Base-by-base conservation (phyloP, 1,284 basidiomycete species). In the Schizophyllum amplum region DNA sequence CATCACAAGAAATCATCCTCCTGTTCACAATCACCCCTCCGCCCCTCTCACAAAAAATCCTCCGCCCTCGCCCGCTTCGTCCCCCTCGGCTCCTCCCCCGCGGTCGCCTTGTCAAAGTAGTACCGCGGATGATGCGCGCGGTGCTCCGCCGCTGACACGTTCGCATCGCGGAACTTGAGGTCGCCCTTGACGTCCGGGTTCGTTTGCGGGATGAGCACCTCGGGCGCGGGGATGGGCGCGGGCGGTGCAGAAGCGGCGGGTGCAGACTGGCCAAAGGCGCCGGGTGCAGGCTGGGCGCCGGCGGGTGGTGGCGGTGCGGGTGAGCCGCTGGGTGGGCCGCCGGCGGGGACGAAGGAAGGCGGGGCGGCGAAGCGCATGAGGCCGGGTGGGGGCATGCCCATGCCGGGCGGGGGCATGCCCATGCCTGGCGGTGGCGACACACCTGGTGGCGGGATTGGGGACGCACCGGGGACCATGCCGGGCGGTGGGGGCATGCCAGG, bases 111-210 rank as follows among this genome's bases (percentile, higher is more conserved):
- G 23, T 76, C 69, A 68, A 81, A 80, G 63, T 83, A 83, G 73
- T 94, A 95, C 68, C 81, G 84, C n/a, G 79, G 68, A 62, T 86
- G 75, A 64, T 82, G 80, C 1, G 92, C 87, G 59, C 93, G 84
- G 64, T 84, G 85, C 71, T 95, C 94, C 63, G 91, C 88, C 9
- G 86, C 83, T 60, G 81, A 85, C 65, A 89, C 90, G 64, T 92
- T 91, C 0, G 88, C 74, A 66, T 92, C 86, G 21, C 75, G 70
- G 69, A 85, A 90, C 67, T 91, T 87, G 52, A 92, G 73, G n/a
- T 80, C 75, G 5, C 87, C 89, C 77, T 92, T 92, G 67, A 90
- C 83, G 2, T 81, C 76, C 6, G 84, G 79, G 65, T 87, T 86
- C 27, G 76, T 83, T 71, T 90, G 84, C 50, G 26, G 80, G 73